phyloP scores from a whole-genome alignment of 1,139 yeast genomes.

The Blastobotrys malaysiensis region DNA sequence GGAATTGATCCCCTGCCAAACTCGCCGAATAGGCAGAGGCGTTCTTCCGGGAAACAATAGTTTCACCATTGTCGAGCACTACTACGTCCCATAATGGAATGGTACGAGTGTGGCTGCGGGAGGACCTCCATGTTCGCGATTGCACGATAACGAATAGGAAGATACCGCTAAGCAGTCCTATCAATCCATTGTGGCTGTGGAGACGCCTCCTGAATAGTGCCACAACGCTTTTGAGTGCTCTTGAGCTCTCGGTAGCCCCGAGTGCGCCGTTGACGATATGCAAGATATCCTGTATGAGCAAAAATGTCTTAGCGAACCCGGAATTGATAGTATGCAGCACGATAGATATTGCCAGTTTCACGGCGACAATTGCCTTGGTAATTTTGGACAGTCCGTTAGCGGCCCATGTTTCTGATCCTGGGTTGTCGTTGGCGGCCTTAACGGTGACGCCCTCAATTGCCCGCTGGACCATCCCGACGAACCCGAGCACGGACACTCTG shows the following conservation, averaged over 20 bases:
- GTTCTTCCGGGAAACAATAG: slow-evolving; percentile 19
- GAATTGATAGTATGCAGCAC: slow-evolving; percentile 29
- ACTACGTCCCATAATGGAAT: slow-evolving; percentile 31
- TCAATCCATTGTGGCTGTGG: slow-evolving; percentile 28
- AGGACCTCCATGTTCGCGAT: slow-evolving; percentile 24
- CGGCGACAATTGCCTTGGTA: slow-evolving; percentile 26
- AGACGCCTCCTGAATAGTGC: slow-evolving; percentile 28
- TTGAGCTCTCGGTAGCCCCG: slow-evolving; percentile 33
- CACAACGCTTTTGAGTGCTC: slow-evolving; percentile 31
- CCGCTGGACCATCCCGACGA: slow-evolving; percentile 28
- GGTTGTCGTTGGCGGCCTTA: slow-evolving; percentile 30
- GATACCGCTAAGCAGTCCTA: slow-evolving; percentile 28
- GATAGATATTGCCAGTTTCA: slow-evolving; percentile 30
- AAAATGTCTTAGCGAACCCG: slow-evolving; percentile 23
- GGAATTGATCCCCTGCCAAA: slow-evolving; percentile 16
- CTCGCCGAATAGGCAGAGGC: slow-evolving; percentile 2
- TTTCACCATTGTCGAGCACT: slow-evolving; percentile 31
- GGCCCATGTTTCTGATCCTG: slow-evolving; percentile 24
- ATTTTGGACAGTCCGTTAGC: slow-evolving; percentile 20
- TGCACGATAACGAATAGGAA: slow-evolving; percentile 31
- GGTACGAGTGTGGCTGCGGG: neutral
- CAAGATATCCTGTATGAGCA: slow-evolving; percentile 30
- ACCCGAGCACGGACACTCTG: slow-evolving; percentile 26
- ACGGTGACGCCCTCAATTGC: slow-evolving; percentile 28
- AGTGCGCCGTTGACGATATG: slow-evolving; percentile 31